phyloP scores from a whole-genome alignment of 495 filamentous ascomycete species.

The Pyrenopolyporus hunteri region DNA sequence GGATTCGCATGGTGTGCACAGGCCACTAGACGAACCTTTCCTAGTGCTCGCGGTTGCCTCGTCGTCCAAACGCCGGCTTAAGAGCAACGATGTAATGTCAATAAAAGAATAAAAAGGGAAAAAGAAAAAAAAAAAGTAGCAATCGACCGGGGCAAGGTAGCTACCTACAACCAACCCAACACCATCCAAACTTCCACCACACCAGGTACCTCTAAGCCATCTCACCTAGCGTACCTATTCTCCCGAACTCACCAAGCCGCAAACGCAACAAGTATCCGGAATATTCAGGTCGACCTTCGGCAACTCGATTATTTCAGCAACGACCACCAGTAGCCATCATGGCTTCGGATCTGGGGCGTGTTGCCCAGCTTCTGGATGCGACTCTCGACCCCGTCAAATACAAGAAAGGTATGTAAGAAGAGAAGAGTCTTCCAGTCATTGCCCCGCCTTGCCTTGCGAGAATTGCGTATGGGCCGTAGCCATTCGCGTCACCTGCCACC shows the following conservation, averaged over 20 bases:
- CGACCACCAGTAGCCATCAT: constrained; percentile 56
- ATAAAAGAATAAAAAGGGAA: constrained; percentile 37
- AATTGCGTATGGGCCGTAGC: neutral
- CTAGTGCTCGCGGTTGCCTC: constrained; percentile 28
- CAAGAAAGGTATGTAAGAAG: constrained; percentile 79
- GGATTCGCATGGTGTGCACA: constrained; percentile 5
- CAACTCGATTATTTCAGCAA: neutral
- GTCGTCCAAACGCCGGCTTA: constrained; percentile 21
- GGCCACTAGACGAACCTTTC: neutral
- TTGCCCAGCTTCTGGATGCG: constrained; percentile 81
- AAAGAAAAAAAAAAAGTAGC: constrained; percentile 20
- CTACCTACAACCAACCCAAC: constrained; percentile 16
- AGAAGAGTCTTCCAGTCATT: constrained; percentile 12
- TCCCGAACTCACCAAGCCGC: neutral
- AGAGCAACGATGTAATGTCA: constrained; percentile 26
- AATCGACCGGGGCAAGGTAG: constrained; percentile 6
- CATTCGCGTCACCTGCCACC: constrained; percentile 6
- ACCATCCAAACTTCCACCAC: constrained; percentile 3
- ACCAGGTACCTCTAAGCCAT: neutral
- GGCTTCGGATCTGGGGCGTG: constrained; percentile 72
- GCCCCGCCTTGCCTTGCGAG: constrained; percentile 5
- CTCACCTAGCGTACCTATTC: neutral
- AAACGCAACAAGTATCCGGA: neutral
- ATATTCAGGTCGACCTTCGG: no score
- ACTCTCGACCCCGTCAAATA: constrained; percentile 85